Conservation (phyloP, 108 stramenopile species). For the Cyclotella baltica region DNA sequence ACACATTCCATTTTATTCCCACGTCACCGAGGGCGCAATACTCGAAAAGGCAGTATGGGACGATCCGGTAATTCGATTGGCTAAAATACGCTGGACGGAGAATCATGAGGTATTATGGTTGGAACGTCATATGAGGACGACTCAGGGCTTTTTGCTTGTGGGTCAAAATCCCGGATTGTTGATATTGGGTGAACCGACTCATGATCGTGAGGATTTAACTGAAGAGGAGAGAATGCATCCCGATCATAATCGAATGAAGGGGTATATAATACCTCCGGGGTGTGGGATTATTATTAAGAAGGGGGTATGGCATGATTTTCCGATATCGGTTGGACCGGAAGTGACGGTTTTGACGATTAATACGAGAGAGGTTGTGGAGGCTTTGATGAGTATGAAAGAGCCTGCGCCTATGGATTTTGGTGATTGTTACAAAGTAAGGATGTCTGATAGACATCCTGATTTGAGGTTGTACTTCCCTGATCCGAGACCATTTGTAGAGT, state of each 20-base stretch:
- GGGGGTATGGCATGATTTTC: constrained; percentile 41
- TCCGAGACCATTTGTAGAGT: constrained; percentile 19
- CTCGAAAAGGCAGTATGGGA: constrained; percentile 27
- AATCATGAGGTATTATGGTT: constrained; percentile 15
- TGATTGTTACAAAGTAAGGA: constrained; percentile 38
- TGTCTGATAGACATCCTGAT: constrained; percentile 1
- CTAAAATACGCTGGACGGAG: constrained; percentile 26
- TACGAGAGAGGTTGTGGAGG: constrained; percentile 35
- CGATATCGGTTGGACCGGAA: constrained; percentile 31
- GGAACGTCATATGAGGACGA: constrained; percentile 33
- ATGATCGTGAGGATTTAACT: constrained; percentile 27
- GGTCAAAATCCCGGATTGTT: constrained; percentile 18
- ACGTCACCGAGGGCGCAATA: constrained; percentile 28
- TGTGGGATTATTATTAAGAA: constrained; percentile 42
- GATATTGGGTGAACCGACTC: constrained; percentile 36
- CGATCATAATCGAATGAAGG: constrained; percentile 14
- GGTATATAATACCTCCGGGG: constrained; percentile 33
- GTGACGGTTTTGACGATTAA: constrained; percentile 27
- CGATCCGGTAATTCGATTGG: constrained; percentile 28
- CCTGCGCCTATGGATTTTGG: constrained; percentile 38
- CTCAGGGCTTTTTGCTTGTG: constrained; percentile 29
- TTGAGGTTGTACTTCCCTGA: constrained; percentile 17
- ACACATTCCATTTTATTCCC: constrained; percentile 32
- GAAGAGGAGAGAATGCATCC: constrained; percentile 24
- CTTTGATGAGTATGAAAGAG: constrained; percentile 36